Conservation (phyloP, 345 rosid genomes). For the Pelargonium nanum region DNA sequence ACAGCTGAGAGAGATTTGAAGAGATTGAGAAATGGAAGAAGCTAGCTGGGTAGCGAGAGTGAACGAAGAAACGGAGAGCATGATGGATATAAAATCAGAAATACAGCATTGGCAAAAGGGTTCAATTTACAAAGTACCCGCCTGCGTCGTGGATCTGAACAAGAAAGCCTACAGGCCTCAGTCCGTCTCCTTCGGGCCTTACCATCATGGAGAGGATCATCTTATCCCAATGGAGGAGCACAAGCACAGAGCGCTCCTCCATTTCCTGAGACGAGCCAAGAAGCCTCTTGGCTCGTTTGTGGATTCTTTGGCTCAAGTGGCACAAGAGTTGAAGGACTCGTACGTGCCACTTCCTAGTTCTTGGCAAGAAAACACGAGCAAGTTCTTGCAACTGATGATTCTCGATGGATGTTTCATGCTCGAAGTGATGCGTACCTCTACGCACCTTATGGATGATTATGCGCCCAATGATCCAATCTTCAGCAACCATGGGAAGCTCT, state of each 20-base stretch:
- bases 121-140: constrained; percentile 10
- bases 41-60: background rate
- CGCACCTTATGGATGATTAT: constrained; percentile 15
- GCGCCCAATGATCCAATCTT: constrained; percentile 34
- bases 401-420: constrained; percentile 47
- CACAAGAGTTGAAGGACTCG: background rate
- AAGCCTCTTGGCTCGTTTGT: background rate
- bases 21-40: too few species aligned
- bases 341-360: background rate
- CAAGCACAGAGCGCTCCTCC: background rate
- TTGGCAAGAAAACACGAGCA: background rate
- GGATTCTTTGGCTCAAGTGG: background rate
- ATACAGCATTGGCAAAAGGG: constrained; percentile 1
- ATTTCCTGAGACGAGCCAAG: background rate
- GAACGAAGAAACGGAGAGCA: background rate
- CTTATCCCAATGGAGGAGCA: constrained; percentile 12
- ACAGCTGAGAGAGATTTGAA: too few species aligned
- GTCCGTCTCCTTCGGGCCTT: constrained; percentile 14
- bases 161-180: constrained; percentile 8
- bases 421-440: constrained; percentile 21
- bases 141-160: background rate
- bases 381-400: constrained; percentile 18
- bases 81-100: background rate
- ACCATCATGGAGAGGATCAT: constrained; percentile 10
- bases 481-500: constrained; percentile 30